These are phyloP conservation scores for Backusella circina DNA, from an alignment of 192 early-diverging fungal genomes.

Conservation along the genomic window DNA sequence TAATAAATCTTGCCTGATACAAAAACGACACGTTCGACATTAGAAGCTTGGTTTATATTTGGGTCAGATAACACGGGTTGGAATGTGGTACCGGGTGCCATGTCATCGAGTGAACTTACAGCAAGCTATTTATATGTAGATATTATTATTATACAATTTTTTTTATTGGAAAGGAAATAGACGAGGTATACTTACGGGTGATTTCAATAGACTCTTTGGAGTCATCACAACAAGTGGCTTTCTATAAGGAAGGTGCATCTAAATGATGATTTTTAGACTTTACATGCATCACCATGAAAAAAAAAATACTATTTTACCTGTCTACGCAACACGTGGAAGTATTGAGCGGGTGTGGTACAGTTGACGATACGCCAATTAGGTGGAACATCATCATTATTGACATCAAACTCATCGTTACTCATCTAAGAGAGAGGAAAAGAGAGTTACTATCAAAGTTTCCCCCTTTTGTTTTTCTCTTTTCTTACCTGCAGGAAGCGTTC, in stretches of 20 bases:
- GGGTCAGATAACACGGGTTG: conserved; percentile 74
- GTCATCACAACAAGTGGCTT: conserved; percentile 89
- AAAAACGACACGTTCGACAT: conserved; percentile 73
- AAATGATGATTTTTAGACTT: background rate
- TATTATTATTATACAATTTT: background rate
- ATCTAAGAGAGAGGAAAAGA: conserved; percentile 57
- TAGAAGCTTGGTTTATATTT: conserved; percentile 34
- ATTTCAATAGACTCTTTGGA: conserved; percentile 68
- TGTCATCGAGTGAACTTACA: conserved; percentile 73
- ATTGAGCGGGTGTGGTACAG: conserved; percentile 93
- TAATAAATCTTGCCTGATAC: conserved; percentile 93
- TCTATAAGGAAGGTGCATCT: conserved; percentile 83
- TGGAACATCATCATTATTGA: conserved; percentile 54
- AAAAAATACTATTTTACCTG: conserved; percentile 46
- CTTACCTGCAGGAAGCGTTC: conserved; percentile 90
- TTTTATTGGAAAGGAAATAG: background rate
- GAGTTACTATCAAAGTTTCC: too few relatives aligned
- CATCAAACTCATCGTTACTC: conserved; percentile 74
- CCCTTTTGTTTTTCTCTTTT: background rate
- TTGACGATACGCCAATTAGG: conserved; percentile 93
- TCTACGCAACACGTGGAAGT: conserved; percentile 93
- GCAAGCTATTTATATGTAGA: conserved; percentile 17
- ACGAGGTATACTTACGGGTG: conserved; percentile 38
- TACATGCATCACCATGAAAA: background rate
- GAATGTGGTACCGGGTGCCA: conserved; percentile 84